These are phyloP conservation scores for Melanomma pulvis-pyrius DNA, from an alignment of 495 filamentous ascomycete species.

Conservation along the genomic window DNA sequence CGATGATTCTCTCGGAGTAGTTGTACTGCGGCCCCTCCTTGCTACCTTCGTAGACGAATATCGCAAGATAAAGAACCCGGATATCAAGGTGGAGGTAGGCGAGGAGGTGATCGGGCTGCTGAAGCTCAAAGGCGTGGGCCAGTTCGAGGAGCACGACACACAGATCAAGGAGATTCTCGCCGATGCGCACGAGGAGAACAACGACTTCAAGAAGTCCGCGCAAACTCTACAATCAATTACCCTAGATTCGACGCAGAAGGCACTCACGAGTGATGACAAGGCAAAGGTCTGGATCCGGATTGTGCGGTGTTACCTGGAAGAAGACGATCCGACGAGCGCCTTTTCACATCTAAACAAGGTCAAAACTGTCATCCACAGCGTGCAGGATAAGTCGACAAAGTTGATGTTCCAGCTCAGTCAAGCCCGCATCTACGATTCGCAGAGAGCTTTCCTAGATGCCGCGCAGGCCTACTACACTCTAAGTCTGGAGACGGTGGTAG, in stretches of 20 bases:
- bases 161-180: constrained; percentile 80
- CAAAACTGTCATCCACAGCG: constrained; percentile 83
- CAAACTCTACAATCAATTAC: constrained; percentile 79
- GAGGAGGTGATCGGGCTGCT: constrained; percentile 68
- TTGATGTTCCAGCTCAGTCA: constrained; percentile 88
- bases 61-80: constrained; percentile 54
- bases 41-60: constrained; percentile 65
- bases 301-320: constrained; percentile 90
- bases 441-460: constrained; percentile 88
- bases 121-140: constrained; percentile 61
- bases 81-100: constrained; percentile 71
- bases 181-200: constrained; percentile 76
- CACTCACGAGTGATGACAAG: constrained; percentile 76
- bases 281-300: constrained; percentile 88
- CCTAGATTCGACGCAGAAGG: constrained; percentile 82
- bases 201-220: constrained; percentile 79
- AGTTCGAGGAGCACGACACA: constrained; percentile 83
- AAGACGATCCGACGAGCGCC: constrained; percentile 84
- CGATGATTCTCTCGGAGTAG: constrained; percentile 69
- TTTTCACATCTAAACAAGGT: constrained; percentile 88
- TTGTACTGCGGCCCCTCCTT: constrained; percentile 72
- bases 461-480: constrained; percentile 84
- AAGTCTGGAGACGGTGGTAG: constrained; percentile 71
- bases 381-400: constrained; percentile 68
- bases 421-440: constrained; percentile 88